Evolutionary conservation across 805 yeast genomes (phyloP).

Genomic region (Trichomonascus vanleenenianus): DNA sequence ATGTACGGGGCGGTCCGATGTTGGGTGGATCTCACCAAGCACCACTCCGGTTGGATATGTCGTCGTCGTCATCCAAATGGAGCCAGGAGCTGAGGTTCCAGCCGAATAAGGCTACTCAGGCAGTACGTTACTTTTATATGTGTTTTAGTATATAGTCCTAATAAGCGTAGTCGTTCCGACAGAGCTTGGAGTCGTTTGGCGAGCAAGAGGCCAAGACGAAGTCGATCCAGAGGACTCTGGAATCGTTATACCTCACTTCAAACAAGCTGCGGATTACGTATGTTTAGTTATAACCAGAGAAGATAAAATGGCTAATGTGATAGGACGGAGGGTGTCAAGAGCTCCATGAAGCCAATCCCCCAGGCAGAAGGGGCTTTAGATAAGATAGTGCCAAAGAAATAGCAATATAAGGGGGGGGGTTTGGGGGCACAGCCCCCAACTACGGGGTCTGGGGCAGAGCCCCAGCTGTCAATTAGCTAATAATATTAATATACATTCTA

Average conservation of each 20-base stretch:
- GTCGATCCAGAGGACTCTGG: slow-evolving; percentile 9
- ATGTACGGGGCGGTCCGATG: too few relatives aligned
- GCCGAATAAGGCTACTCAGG: slow-evolving; percentile 4
- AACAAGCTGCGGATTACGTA: slow-evolving; percentile 12
- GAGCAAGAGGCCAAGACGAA: slow-evolving; percentile 13
- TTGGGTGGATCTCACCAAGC: too few relatives aligned
- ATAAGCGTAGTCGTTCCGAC: slow-evolving; percentile 10
- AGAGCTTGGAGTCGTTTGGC: slow-evolving; percentile 12
- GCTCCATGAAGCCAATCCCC: slow-evolving; percentile 9
- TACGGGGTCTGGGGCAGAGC: too few relatives aligned
- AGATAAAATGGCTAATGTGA: background rate
- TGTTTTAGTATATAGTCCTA: background rate
- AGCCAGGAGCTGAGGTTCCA: slow-evolving; percentile 5
- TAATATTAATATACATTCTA: background rate
- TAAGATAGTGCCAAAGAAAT: slow-evolving; percentile 5
- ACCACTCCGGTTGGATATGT: background rate
- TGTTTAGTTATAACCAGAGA: slow-evolving; percentile 1
- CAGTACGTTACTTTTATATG: slow-evolving; percentile 1
- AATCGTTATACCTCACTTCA: slow-evolving; percentile 11
- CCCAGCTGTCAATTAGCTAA: background rate
- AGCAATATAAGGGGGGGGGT: background rate
- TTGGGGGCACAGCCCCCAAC: too few relatives aligned
- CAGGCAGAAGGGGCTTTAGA: slow-evolving; percentile 11
- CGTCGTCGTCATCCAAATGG: slow-evolving; percentile 2
- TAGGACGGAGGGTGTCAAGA: slow-evolving; percentile 6